A percentile compares a stretch with the other conserved stretches of the same genome.
phyloP scores from a whole-genome alignment of 306 rosid genomes.

The Amphicarpaea edgeworthii region DNA sequence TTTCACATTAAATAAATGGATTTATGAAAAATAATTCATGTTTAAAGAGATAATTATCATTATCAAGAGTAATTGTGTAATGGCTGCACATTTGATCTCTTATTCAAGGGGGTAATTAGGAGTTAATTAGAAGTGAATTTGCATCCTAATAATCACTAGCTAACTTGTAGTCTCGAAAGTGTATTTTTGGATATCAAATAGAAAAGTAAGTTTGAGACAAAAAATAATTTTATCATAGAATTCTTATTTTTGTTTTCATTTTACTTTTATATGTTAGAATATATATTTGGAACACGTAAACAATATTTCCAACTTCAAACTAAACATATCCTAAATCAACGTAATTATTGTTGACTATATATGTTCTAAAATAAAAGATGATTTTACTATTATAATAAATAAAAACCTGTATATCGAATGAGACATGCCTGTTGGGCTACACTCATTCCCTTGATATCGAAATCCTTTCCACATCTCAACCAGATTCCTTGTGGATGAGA shows the following conservation, averaged over 20 bases:
- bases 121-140: background rate
- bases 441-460: conserved; percentile 33
- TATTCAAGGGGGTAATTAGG: conserved; percentile 2
- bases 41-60: no score
- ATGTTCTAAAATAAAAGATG: background rate
- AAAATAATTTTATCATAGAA: no score
- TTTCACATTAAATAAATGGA: background rate
- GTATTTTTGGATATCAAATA: no score
- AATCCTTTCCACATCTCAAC: conserved; percentile 27
- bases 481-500: conserved; percentile 34
- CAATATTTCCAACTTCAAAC: no score
- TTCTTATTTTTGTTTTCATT: no score
- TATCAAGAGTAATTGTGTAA: background rate
- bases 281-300: no score
- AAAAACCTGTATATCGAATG: conserved; percentile 30
- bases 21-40: no score
- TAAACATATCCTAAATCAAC: no score
- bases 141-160: background rate
- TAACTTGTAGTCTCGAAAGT: conserved; percentile 2
- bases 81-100: background rate
- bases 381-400: conserved; percentile 5
- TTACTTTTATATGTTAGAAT: no score
- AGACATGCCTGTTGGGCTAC: conserved; percentile 19
- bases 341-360: background rate
- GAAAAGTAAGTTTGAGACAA: no score